phyloP scores from a whole-genome alignment of 2,329 filamentous ascomycete species.

The Aspergillus ruber region DNA sequence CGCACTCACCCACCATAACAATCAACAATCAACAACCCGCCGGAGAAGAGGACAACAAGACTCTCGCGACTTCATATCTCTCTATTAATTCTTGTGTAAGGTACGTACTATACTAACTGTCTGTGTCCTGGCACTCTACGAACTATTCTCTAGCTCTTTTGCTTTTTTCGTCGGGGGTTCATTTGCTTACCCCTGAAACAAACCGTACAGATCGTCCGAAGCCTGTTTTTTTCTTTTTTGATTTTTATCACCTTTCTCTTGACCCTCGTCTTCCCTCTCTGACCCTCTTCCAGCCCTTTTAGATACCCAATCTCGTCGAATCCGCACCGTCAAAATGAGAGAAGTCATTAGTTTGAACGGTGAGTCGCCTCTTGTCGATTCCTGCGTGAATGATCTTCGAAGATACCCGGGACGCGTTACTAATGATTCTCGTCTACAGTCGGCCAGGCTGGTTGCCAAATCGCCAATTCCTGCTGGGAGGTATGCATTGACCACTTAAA shows the following conservation, averaged over 20 bases:
- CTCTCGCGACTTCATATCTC: background rate
- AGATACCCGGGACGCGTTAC: constrained; percentile 13
- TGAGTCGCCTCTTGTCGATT: constrained; percentile 44
- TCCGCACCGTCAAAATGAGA: constrained; percentile 67
- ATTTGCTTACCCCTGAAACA: constrained; percentile 21
- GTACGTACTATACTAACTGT: background rate
- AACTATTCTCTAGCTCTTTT: background rate
- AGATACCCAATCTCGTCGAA: constrained; percentile 7
- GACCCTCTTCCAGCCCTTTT: constrained; percentile 4
- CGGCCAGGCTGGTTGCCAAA: constrained; percentile 99
- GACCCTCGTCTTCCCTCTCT: constrained; percentile 6
- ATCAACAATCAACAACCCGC: background rate
- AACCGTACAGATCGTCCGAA: constrained; percentile 15
- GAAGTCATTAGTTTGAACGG: constrained; percentile 99
- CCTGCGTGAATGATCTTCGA: constrained; percentile 11
- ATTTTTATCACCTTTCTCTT: constrained; percentile 21
- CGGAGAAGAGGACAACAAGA: too few species aligned
- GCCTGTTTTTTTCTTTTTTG: constrained; percentile 25
- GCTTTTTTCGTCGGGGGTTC: constrained; percentile 16
- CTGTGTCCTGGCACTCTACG: background rate
- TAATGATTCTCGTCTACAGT: constrained; percentile 52
- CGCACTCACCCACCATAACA: background rate
- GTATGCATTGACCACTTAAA: constrained; percentile 53
- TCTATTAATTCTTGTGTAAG: background rate
- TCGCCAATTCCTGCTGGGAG: constrained; percentile 99